These are phyloP conservation scores for Austroboletus festivus DNA, from an alignment of 768 basidiomycete genomes.

Conservation along the genomic window DNA sequence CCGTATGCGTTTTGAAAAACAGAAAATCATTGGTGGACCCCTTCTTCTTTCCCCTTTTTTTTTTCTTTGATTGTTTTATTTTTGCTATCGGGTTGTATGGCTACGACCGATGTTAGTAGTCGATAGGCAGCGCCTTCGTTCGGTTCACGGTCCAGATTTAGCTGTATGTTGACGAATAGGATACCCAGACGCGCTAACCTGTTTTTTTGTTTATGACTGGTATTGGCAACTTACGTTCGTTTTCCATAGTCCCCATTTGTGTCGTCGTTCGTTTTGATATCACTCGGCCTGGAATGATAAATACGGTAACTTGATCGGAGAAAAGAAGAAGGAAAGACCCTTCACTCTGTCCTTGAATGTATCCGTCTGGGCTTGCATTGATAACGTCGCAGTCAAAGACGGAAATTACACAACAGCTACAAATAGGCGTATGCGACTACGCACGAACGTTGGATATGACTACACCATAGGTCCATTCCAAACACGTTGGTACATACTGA, in stretches of 20 bases:
- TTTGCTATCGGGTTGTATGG: conserved; percentile 14
- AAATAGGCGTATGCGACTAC: too few species aligned
- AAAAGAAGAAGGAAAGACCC: too few species aligned
- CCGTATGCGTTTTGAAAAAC: conserved; percentile 13
- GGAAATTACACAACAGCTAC: too few species aligned
- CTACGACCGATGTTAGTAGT: conserved; percentile 5
- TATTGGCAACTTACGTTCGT: conserved; percentile 19
- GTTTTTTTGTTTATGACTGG: conserved; percentile 12
- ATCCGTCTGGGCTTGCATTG: too few species aligned
- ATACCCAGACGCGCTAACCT: conserved; percentile 21
- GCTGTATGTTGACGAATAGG: conserved; percentile 12
- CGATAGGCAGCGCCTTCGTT: conserved; percentile 18
- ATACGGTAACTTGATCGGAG: background rate
- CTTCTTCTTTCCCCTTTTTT: background rate
- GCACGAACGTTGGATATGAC: too few species aligned
- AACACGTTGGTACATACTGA: too few species aligned
- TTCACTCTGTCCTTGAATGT: too few species aligned
- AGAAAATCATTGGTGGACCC: background rate
- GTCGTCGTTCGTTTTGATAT: conserved; percentile 18
- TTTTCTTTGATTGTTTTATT: background rate
- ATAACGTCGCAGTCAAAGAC: too few species aligned
- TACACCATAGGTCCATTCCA: too few species aligned
- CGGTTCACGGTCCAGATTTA: conserved; percentile 6
- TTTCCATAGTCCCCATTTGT: conserved; percentile 11
- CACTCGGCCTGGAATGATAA: background rate